A percentile compares a stretch with the other conserved stretches of the same genome.
These are phyloP conservation scores for Claviceps quebecensis DNA, from an alignment of 2,329 filamentous ascomycete genomes.

Conservation along the genomic window DNA sequence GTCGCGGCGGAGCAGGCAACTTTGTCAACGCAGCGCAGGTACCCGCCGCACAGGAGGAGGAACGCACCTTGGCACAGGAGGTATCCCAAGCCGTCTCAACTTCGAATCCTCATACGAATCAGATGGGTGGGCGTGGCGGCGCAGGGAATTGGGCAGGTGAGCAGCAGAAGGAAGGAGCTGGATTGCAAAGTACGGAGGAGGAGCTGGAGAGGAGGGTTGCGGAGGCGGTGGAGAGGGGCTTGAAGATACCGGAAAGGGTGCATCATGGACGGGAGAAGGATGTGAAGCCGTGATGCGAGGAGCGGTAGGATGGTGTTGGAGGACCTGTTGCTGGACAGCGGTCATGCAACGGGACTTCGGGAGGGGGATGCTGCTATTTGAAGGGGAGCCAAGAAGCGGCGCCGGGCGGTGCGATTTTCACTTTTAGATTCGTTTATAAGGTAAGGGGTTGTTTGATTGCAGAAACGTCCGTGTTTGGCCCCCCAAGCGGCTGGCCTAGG, in stretches of 20 bases:
- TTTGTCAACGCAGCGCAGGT: constrained; percentile 28
- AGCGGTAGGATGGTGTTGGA: neutral
- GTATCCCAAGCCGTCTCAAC: constrained; percentile 19
- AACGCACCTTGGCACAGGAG: constrained; percentile 18
- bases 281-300: neutral
- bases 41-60: constrained; percentile 19
- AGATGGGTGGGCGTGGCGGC: constrained; percentile 36
- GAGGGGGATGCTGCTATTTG: too few species aligned
- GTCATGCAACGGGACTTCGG: neutral
- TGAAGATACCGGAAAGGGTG: constrained; percentile 32
- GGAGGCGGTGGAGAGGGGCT: constrained; percentile 32
- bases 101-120: constrained; percentile 1
- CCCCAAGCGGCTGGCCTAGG: too few species aligned
- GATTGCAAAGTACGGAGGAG: constrained; percentile 19
- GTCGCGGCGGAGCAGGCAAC: constrained; percentile 43
- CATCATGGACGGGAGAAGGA: constrained; percentile 19
- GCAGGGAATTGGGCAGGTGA: constrained; percentile 37
- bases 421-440: too few species aligned
- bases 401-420: too few species aligned
- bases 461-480: too few species aligned
- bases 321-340: neutral
- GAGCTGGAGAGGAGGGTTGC: constrained; percentile 28
- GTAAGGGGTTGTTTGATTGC: too few species aligned
- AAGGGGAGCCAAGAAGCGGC: too few species aligned
- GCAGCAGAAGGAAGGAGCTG: constrained; percentile 14